Evolutionary conservation across 2,329 filamentous ascomycete species (phyloP).

Genomic region (Sarocladium oryzae): DNA sequence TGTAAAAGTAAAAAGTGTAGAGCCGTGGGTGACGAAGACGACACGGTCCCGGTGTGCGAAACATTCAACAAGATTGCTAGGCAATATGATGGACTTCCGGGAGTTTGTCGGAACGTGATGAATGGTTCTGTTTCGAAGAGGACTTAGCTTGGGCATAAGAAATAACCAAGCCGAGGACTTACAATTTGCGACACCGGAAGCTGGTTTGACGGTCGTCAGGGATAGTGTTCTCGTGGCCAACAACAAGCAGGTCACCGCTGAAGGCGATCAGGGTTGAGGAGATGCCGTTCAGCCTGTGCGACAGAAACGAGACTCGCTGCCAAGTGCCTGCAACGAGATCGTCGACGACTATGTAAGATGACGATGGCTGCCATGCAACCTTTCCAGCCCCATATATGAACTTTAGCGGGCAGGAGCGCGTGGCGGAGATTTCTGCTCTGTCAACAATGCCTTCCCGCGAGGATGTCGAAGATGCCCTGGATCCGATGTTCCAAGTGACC

Average conservation of each 20-base stretch:
- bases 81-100: neutral
- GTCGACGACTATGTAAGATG: neutral
- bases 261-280: neutral
- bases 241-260: neutral
- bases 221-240: neutral
- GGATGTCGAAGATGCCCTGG: neutral
- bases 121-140: neutral
- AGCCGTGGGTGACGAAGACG: neutral
- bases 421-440: neutral
- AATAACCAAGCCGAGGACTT: neutral
- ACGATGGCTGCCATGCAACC: neutral
- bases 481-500: neutral
- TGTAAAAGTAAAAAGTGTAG: neutral
- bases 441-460: neutral
- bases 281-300: neutral
- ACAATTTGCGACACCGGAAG: neutral
- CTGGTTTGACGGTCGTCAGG: neutral
- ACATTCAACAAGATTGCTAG: neutral
- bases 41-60: neutral
- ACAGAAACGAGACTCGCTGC: neutral
- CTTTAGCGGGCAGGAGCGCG: neutral
- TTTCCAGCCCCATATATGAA: neutral
- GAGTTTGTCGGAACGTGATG: neutral
- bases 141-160: neutral
- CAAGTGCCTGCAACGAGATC: neutral